Evolutionary conservation across 2,329 filamentous ascomycete species (phyloP).

Genomic region (Diplodia corticola): DNA sequence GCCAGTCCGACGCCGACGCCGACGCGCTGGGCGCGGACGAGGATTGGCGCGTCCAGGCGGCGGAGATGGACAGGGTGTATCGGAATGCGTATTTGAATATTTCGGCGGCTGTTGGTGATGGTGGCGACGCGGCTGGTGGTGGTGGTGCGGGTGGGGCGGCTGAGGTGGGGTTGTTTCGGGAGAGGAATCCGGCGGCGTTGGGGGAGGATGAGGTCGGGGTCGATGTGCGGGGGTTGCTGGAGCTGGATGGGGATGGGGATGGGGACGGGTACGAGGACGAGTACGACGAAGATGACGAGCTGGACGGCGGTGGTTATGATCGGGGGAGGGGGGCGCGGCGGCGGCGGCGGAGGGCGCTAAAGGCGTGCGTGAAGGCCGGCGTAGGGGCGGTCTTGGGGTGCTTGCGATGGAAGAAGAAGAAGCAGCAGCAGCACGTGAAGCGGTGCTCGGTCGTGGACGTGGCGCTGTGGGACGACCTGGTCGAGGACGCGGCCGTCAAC

Average conservation of each 20-base stretch:
- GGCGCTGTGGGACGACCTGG: slow-evolving; percentile 25
- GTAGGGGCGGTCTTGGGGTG: background rate
- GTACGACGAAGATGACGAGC: no score
- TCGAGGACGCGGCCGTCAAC: slow-evolving; percentile 28
- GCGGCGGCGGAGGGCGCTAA: no score
- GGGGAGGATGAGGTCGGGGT: background rate
- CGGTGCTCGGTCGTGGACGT: slow-evolving; percentile 25
- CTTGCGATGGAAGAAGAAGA: background rate
- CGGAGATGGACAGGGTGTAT: slow-evolving; percentile 9
- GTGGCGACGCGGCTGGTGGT: no score
- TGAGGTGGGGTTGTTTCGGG: no score
- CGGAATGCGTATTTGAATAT: background rate
- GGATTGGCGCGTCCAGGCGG: background rate
- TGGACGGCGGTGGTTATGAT: no score
- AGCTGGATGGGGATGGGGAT: background rate
- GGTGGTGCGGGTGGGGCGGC: no score
- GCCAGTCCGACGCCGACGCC: no score
- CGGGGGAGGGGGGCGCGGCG: no score
- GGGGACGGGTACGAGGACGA: no score
- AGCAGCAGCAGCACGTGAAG: background rate
- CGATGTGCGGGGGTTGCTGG: background rate
- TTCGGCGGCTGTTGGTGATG: no score
- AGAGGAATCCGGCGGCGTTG: background rate
- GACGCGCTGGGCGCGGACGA: no score
- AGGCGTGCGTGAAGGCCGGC: background rate